Evolutionary conservation across 2,329 filamentous ascomycete species (phyloP).

Genomic region (Nothophoma quercina): DNA sequence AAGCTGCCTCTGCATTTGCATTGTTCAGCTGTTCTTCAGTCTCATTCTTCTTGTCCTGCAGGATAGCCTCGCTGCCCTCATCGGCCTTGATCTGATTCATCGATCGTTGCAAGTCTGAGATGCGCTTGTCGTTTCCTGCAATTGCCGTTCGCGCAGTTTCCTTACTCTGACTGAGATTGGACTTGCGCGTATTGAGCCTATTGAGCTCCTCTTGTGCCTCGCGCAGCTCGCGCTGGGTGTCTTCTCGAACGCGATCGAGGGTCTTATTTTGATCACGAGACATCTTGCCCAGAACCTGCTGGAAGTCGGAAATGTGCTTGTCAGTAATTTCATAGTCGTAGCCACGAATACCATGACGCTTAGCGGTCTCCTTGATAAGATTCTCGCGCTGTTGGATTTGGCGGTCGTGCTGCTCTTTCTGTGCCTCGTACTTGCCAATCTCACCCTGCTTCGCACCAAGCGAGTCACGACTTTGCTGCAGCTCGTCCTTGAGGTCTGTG

Average conservation of each 20-base stretch:
- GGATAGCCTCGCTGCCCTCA: constrained; percentile 79
- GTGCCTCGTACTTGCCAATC: constrained; percentile 80
- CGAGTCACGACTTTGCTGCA: constrained; percentile 55
- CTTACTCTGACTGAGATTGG: constrained; percentile 76
- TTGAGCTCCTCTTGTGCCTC: constrained; percentile 76
- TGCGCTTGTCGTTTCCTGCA: constrained; percentile 74
- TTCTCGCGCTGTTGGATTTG: constrained; percentile 75
- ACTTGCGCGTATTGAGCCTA: constrained; percentile 76
- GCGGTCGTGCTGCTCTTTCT: constrained; percentile 85
- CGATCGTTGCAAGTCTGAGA: constrained; percentile 70
- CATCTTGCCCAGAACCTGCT: constrained; percentile 77
- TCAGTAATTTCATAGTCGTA: constrained; percentile 83
- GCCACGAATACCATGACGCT: constrained; percentile 79
- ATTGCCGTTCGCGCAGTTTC: constrained; percentile 77
- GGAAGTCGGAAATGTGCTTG: constrained; percentile 75
- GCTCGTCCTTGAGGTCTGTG: constrained; percentile 63
- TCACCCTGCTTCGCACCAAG: constrained; percentile 63
- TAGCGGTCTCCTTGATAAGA: constrained; percentile 80
- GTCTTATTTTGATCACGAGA: constrained; percentile 79
- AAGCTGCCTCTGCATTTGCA: constrained; percentile 68
- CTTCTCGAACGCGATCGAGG: constrained; percentile 75
- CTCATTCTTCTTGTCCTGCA: constrained; percentile 77
- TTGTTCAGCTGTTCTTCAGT: constrained; percentile 68
- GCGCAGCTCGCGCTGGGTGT: constrained; percentile 77
- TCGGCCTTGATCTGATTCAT: constrained; percentile 80